Percentiles rank a stretch among this genome's conserved stretches.
phyloP scores from a whole-genome alignment of 176 grass and related monocot genomes.

The Dendrocalamus sinicus region DNA sequence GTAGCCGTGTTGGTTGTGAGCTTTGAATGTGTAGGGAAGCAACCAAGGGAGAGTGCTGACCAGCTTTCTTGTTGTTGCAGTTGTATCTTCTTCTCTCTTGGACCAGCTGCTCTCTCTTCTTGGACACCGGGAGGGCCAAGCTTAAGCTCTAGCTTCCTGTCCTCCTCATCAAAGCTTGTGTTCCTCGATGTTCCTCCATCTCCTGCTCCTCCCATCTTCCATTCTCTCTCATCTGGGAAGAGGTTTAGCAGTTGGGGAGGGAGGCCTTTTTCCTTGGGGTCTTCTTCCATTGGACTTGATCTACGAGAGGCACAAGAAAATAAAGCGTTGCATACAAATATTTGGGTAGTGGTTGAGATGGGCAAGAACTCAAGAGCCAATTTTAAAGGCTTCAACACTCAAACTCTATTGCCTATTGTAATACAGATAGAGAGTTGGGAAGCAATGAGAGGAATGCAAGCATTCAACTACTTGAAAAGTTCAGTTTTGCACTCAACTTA shows the following conservation, averaged over 20 bases:
- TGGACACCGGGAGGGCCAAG: constrained; percentile 68
- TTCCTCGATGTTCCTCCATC: constrained; percentile 10
- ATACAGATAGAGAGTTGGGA: neutral
- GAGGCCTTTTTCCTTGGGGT: constrained; percentile 27
- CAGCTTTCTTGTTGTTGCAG: constrained; percentile 41
- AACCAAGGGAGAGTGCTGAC: constrained; percentile 52
- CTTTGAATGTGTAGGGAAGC: constrained; percentile 56
- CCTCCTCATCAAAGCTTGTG: constrained; percentile 40
- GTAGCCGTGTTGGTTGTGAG: constrained; percentile 19
- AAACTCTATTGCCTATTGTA: constrained; percentile 3
- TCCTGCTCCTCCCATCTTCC: constrained; percentile 38
- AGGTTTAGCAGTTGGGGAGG: constrained; percentile 69
- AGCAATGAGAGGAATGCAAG: constrained; percentile 19
- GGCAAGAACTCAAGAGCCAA: neutral
- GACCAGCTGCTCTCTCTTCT: neutral
- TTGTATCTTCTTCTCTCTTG: constrained; percentile 32
- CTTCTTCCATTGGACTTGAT: constrained; percentile 68
- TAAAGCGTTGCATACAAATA: neutral
- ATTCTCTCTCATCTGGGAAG: constrained; percentile 65
- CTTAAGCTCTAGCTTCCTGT: constrained; percentile 69
- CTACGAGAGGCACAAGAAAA: constrained; percentile 15
- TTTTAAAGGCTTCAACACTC: constrained; percentile 23
- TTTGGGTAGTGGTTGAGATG: neutral
- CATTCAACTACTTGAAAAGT: neutral
- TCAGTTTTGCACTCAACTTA: constrained; percentile 46